These are phyloP conservation scores for Penicillium herquei DNA, from an alignment of 495 filamentous ascomycete species.

Conservation along the genomic window DNA sequence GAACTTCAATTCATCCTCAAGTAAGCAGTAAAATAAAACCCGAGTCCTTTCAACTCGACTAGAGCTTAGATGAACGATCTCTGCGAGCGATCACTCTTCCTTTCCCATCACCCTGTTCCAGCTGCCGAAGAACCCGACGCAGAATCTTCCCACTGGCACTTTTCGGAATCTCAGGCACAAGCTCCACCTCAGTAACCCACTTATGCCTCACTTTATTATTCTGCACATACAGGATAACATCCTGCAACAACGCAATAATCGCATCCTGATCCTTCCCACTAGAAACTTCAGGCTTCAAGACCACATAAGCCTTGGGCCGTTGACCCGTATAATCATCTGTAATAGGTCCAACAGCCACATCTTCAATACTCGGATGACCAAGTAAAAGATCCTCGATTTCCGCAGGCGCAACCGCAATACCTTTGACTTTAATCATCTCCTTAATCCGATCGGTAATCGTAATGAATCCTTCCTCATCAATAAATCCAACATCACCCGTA, in stretches of 20 bases:
- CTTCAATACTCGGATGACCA: conserved; percentile 56
- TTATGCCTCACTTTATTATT: conserved; percentile 63
- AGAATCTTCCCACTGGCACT: conserved; percentile 68
- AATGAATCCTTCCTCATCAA: conserved; percentile 53
- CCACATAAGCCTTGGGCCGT: conserved; percentile 62
- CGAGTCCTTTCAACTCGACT: too few relatives aligned
- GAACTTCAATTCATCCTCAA: not conserved
- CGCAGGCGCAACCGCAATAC: conserved; percentile 66
- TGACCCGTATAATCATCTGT: conserved; percentile 62
- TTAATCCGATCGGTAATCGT: conserved; percentile 68
- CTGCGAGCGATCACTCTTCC: conserved; percentile 16
- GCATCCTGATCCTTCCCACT: conserved; percentile 16
- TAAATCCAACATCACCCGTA: conserved; percentile 65
- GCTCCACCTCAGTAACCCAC: conserved; percentile 65
- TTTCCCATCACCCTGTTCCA: conserved; percentile 34
- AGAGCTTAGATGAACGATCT: too few relatives aligned
- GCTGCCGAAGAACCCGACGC: conserved; percentile 53
- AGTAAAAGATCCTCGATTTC: conserved; percentile 66
- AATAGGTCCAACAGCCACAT: conserved; percentile 58
- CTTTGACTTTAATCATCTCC: conserved; percentile 77
- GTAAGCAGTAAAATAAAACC: too few relatives aligned
- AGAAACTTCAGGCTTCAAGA: conserved; percentile 37
- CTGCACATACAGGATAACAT: conserved; percentile 55
- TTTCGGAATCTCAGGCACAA: conserved; percentile 64
- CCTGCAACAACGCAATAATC: conserved; percentile 32